Percentiles rank a stretch among this genome's conserved stretches.
These are phyloP conservation scores for Pythium vanterpoolii DNA, from an alignment of 352 stramenopile species.

Conservation along the genomic window DNA sequence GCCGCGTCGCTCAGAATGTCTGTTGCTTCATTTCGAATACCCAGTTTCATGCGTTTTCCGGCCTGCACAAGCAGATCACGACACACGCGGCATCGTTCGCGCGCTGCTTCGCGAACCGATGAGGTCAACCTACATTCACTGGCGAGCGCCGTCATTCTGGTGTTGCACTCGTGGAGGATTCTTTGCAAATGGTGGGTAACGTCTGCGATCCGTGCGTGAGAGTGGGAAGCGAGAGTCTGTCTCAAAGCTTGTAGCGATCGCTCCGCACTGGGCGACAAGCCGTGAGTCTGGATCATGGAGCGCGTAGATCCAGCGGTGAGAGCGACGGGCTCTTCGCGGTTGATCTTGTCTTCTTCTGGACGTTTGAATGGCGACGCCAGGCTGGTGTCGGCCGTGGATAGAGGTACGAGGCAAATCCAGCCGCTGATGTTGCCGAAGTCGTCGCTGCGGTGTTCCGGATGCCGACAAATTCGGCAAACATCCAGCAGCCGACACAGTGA, in stretches of 20 bases:
- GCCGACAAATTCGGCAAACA: slow-evolving; percentile 2
- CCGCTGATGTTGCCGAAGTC: not conserved
- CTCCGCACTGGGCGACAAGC: not conserved
- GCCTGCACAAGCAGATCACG: slow-evolving; percentile 14
- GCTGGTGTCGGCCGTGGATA: not conserved
- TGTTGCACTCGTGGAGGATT: slow-evolving; percentile 10
- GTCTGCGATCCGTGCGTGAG: not conserved
- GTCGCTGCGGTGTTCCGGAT: not conserved
- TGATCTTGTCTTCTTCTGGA: not conserved
- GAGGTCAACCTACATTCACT: not conserved
- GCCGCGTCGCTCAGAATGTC: not conserved
- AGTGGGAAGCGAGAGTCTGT: not conserved
- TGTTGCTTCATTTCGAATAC: not conserved
- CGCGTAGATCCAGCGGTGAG: not conserved
- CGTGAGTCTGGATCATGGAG: not conserved
- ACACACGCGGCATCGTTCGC: slow-evolving; percentile 17
- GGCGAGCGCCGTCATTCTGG: slow-evolving; percentile 7
- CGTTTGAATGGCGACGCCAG: not conserved
- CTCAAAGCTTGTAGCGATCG: not conserved
- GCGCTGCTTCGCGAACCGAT: not conserved
- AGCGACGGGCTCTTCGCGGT: not conserved
- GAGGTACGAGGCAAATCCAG: not conserved
- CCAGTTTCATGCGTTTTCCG: slow-evolving; percentile 15
- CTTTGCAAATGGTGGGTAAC: not conserved
- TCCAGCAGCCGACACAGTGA: not conserved